Percentiles rank a stretch among this genome's conserved stretches.
Evolutionary conservation across 768 basidiomycete genomes (phyloP).

Genomic region (Lactifluus volemus): DNA sequence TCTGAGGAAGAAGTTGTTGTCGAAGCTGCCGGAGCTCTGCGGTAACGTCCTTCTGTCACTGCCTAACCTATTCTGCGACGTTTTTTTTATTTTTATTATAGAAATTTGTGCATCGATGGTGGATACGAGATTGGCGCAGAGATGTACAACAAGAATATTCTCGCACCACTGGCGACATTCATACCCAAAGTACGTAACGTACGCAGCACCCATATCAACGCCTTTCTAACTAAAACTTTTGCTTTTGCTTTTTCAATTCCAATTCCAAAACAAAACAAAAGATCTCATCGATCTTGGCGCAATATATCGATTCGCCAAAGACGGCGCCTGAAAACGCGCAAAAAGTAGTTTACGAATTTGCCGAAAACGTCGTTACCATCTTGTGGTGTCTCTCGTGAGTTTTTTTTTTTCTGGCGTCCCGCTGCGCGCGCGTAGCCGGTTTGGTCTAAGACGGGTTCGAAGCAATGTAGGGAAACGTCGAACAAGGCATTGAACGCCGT

Average conservation of each 20-base stretch:
- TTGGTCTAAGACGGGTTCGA: conserved; percentile 8
- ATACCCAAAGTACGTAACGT: conserved; percentile 57
- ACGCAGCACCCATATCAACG: no score
- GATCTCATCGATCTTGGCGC: conserved; percentile 67
- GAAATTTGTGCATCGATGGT: conserved; percentile 91
- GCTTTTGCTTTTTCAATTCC: no score
- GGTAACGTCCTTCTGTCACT: conserved; percentile 39
- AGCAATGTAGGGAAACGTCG: conserved; percentile 64
- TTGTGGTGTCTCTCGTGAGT: conserved; percentile 94
- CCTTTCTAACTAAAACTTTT: no score
- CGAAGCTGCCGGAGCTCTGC: conserved; percentile 80
- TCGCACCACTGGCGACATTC: conserved; percentile 66
- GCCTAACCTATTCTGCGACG: no score
- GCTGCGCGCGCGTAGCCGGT: no score
- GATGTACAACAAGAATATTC: conserved; percentile 94
- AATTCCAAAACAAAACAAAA: conserved; percentile 26
- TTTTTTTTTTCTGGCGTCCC: neutral
- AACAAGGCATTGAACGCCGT: conserved; percentile 86
- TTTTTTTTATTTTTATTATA: conserved; percentile 25
- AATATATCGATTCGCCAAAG: conserved; percentile 54
- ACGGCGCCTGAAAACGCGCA: conserved; percentile 59
- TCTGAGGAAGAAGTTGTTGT: conserved; percentile 84
- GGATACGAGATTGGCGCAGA: conserved; percentile 93
- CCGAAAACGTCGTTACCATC: conserved; percentile 88
- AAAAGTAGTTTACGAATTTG: conserved; percentile 75